Conservation (phyloP, 176 grass and related monocot genomes). For the Phoenix roebelenii region DNA sequence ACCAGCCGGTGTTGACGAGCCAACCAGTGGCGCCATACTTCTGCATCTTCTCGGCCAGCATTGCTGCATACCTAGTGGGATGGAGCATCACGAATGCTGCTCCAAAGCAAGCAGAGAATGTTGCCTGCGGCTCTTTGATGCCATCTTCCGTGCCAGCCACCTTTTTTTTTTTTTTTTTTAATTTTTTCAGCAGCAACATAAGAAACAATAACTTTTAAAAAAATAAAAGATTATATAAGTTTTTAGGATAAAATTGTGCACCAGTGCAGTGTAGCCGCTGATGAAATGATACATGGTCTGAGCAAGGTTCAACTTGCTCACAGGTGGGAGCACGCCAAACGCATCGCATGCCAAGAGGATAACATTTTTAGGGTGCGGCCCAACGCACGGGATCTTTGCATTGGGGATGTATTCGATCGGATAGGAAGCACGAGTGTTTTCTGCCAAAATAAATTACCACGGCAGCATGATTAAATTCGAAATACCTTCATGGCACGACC, state of each 20-base stretch:
- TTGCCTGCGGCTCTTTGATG: constrained; percentile 93
- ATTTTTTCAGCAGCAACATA: background rate
- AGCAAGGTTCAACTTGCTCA: constrained; percentile 85
- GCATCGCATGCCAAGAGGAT: constrained; percentile 93
- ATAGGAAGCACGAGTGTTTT: constrained; percentile 93
- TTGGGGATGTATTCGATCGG: constrained; percentile 98
- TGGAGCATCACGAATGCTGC: constrained; percentile 99
- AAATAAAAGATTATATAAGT: no score
- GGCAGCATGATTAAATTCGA: background rate
- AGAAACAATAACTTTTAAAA: no score
- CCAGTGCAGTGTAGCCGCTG: constrained; percentile 93
- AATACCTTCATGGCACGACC: no score
- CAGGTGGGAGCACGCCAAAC: constrained; percentile 87
- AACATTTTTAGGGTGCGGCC: constrained; percentile 94
- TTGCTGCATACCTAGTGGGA: constrained; percentile 89
- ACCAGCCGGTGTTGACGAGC: constrained; percentile 99
- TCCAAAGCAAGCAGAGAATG: constrained; percentile 95
- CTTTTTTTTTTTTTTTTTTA: constrained; percentile 19
- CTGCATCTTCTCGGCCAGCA: constrained; percentile 99
- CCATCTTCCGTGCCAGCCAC: constrained; percentile 93
- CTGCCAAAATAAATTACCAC: constrained; percentile 25
- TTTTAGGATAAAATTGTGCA: constrained; percentile 8
- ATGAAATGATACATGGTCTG: constrained; percentile 99
- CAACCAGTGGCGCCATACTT: constrained; percentile 84
- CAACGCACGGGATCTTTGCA: constrained; percentile 77